phyloP scores from a whole-genome alignment of 768 basidiomycete genomes.

The Suillus placidus region DNA sequence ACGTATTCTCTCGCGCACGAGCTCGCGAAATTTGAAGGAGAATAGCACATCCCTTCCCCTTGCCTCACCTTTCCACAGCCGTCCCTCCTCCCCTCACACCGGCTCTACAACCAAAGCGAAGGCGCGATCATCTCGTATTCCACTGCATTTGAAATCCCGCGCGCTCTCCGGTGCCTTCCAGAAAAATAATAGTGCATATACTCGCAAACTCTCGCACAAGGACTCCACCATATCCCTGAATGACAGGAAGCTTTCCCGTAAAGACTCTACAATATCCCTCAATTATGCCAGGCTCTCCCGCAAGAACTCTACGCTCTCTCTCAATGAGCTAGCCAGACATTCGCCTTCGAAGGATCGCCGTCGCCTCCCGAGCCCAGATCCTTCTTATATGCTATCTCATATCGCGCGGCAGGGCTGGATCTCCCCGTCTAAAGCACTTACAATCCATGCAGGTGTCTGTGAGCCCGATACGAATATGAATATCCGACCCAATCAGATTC shows the following conservation, averaged over 20 bases:
- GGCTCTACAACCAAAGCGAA: constrained; percentile 38
- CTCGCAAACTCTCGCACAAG: constrained; percentile 5
- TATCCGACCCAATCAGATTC: not conserved
- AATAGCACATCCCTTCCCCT: constrained; percentile 35
- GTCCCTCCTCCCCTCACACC: constrained; percentile 42
- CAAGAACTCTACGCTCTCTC: constrained; percentile 9
- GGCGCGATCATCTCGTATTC: constrained; percentile 22
- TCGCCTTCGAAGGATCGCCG: constrained; percentile 25
- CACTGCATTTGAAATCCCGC: constrained; percentile 39
- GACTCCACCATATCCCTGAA: constrained; percentile 10
- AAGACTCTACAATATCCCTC: constrained; percentile 21
- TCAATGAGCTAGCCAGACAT: constrained; percentile 14
- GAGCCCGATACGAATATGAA: not conserved
- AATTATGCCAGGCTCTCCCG: constrained; percentile 16
- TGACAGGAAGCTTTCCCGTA: constrained; percentile 19
- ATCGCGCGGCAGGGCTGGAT: constrained; percentile 18
- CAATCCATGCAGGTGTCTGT: constrained; percentile 1
- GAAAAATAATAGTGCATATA: constrained; percentile 17
- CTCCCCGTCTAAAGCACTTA: constrained; percentile 15
- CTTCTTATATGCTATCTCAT: constrained; percentile 32
- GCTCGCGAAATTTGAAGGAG: constrained; percentile 45
- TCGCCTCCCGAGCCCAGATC: constrained; percentile 24
- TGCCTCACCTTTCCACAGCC: constrained; percentile 50
- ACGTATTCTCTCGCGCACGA: constrained; percentile 40
- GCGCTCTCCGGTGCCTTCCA: constrained; percentile 38